Evolutionary conservation across 148 eudicot genomes (phyloP).

Genomic region (Oxyria digyna): DNA sequence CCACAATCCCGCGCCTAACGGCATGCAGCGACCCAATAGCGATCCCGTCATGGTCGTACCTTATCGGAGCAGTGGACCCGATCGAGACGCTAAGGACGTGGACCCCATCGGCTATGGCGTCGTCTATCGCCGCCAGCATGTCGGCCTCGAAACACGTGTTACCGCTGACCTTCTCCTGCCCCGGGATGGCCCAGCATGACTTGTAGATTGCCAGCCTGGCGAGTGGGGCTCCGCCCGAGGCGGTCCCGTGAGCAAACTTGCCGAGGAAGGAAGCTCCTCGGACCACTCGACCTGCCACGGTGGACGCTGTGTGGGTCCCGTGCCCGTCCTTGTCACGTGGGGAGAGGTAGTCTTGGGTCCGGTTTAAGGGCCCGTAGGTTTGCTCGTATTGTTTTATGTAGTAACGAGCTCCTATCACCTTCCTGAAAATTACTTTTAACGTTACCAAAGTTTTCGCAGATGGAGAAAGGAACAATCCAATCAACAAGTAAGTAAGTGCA

Average conservation of each 20-base stretch:
- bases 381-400: slow-evolving; percentile 63
- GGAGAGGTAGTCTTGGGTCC: slow-evolving; percentile 42
- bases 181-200: slow-evolving; percentile 64
- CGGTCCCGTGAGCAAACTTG: slow-evolving; percentile 55
- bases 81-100: slow-evolving; percentile 63
- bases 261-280: slow-evolving; percentile 40
- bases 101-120: slow-evolving; percentile 76
- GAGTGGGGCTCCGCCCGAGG: slow-evolving; percentile 86
- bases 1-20: slow-evolving; percentile 41
- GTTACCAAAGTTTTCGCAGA: neutral
- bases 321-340: slow-evolving; percentile 87
- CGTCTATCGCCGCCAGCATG: slow-evolving; percentile 82
- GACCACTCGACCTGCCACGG: slow-evolving; percentile 56
- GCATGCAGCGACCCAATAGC: slow-evolving; percentile 82
- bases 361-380: slow-evolving; percentile 47
- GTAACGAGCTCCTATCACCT: slow-evolving; percentile 81
- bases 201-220: slow-evolving; percentile 80
- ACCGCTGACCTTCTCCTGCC: slow-evolving; percentile 35
- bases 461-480: neutral
- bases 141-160: slow-evolving; percentile 63
- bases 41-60: slow-evolving; percentile 34
- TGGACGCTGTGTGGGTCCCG: slow-evolving; percentile 88
- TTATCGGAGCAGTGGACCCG: slow-evolving; percentile 21
- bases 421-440: slow-evolving; percentile 27
- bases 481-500: neutral